Conservation (phyloP, 768 basidiomycete genomes). For the Kwoniella botswanensis region DNA sequence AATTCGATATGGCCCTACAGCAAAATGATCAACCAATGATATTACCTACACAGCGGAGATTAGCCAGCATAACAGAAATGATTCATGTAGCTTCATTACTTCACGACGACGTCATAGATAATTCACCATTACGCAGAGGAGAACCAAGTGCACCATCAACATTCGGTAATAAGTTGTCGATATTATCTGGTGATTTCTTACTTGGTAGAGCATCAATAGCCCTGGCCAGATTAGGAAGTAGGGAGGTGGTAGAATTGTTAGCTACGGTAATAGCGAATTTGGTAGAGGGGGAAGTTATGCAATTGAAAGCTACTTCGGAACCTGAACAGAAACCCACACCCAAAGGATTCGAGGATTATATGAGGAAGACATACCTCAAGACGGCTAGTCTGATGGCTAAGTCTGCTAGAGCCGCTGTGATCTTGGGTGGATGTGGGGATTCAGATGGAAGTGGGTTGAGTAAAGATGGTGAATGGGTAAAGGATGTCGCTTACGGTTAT, state of each 20-base stretch:
- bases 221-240: constrained; percentile 80
- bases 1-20: constrained; percentile 36
- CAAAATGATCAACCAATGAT: constrained; percentile 56
- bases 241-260: constrained; percentile 90
- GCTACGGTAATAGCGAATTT: constrained; percentile 90
- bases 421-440: constrained; percentile 75
- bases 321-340: constrained; percentile 47
- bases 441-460: constrained; percentile 58
- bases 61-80: constrained; percentile 98
- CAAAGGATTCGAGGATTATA: constrained; percentile 66
- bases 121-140: constrained; percentile 72
- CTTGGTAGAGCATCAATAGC: constrained; percentile 88
- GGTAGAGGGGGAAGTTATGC: constrained; percentile 94
- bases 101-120: constrained; percentile 88
- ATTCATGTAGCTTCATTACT: constrained; percentile 92
- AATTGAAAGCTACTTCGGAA: constrained; percentile 62
- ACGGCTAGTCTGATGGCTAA: constrained; percentile 91
- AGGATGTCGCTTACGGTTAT: constrained; percentile 88
- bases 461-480: constrained; percentile 74
- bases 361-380: constrained; percentile 91
- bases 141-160: constrained; percentile 71
- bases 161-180: constrained; percentile 90
- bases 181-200: constrained; percentile 94
- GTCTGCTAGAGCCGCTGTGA: constrained; percentile 77
- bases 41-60: constrained; percentile 85